phyloP scores from a whole-genome alignment of 2,329 filamentous ascomycete species.

The Colletotrichum scovillei region DNA sequence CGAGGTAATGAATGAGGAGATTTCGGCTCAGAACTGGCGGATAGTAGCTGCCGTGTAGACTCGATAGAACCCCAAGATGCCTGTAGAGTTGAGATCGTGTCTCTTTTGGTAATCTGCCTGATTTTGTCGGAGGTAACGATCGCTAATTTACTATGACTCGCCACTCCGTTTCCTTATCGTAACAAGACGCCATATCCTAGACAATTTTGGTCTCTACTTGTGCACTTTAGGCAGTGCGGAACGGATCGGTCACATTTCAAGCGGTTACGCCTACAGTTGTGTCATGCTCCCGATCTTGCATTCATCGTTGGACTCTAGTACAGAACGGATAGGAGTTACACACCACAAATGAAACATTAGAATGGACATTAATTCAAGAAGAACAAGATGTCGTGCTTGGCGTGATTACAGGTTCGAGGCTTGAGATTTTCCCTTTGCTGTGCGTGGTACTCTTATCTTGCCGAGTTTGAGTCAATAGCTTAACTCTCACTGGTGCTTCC shows the following conservation, averaged over 20 bases:
- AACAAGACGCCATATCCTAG: conserved; percentile 7
- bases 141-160: conserved; percentile 1
- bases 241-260: conserved; percentile 17
- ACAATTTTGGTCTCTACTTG: conserved; percentile 4
- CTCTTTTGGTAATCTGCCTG: background rate
- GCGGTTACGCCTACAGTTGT: conserved; percentile 13
- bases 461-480: no score
- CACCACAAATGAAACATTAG: no score
- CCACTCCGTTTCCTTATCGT: background rate
- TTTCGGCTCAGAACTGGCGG: background rate
- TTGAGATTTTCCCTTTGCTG: no score
- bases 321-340: no score
- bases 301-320: no score
- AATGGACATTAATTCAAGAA: no score
- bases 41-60: background rate
- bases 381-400: no score
- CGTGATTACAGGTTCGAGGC: no score
- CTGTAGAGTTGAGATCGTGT: background rate
- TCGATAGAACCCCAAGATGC: background rate
- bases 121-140: conserved; percentile 6
- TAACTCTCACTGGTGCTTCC: no score
- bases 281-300: background rate
- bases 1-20: conserved; percentile 1
- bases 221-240: conserved; percentile 15
- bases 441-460: no score